A percentile compares a stretch with the other conserved stretches of the same genome.
Conservation (phyloP, 2,329 filamentous ascomycete species). For the Talaromyces albobiverticillius region DNA sequence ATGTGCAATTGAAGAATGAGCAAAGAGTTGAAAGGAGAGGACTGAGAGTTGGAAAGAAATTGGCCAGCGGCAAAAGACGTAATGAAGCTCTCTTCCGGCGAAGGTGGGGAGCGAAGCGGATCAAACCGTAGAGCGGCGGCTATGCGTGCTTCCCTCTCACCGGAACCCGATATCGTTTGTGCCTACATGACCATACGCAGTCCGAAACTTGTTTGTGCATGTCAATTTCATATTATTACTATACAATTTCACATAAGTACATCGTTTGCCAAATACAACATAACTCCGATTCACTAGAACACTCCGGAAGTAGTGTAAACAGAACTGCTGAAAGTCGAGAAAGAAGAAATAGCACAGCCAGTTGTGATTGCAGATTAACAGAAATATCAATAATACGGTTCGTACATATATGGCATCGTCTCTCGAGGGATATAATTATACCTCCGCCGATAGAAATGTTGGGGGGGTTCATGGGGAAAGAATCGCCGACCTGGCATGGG, state of each 20-base stretch:
- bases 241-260: background rate
- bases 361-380: too few species aligned
- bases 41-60: background rate
- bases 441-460: conserved; percentile 19
- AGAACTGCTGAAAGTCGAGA: background rate
- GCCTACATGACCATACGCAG: background rate
- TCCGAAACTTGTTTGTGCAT: background rate
- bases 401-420: conserved; percentile 14
- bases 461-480: conserved; percentile 14
- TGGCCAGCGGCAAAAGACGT: background rate
- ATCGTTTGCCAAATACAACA: background rate
- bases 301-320: too few species aligned
- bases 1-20: background rate
- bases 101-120: background rate
- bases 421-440: conserved; percentile 15
- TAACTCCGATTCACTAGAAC: too few species aligned
- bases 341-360: background rate
- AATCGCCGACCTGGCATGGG: background rate
- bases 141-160: background rate
- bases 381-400: conserved; percentile 9
- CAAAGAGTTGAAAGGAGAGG: background rate
- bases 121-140: background rate
- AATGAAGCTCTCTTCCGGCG: background rate
- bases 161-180: background rate
- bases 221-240: background rate